Percentiles rank a stretch among this genome's conserved stretches.
Evolutionary conservation across 768 basidiomycete genomes (phyloP).

Genomic region (Cystofilobasidium bisporidii): DNA sequence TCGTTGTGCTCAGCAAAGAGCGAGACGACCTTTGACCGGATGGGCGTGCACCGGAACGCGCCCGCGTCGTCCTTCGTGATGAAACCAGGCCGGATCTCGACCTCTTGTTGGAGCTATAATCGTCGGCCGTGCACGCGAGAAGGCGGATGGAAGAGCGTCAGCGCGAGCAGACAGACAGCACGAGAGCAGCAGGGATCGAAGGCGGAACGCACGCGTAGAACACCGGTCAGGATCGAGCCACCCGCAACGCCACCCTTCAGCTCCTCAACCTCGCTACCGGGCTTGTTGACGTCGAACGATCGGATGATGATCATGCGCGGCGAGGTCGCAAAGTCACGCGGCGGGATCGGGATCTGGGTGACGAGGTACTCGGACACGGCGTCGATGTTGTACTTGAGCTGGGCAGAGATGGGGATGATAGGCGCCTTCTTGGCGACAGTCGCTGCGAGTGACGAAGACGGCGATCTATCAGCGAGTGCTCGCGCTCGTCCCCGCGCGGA

Average conservation of each 20-base stretch:
- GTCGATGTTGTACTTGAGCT: conserved; percentile 97
- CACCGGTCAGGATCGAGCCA: conserved; percentile 86
- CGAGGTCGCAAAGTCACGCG: conserved; percentile 82
- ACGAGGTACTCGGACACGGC: conserved; percentile 98
- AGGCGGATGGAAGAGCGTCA: neutral
- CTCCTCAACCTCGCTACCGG: conserved; percentile 91
- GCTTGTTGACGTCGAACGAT: conserved; percentile 99
- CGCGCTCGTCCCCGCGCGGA: neutral
- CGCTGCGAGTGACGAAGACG: conserved; percentile 45
- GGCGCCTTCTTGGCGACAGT: conserved; percentile 96
- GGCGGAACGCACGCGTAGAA: conserved; percentile 50
- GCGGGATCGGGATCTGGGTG: conserved; percentile 86
- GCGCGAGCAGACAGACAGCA: neutral
- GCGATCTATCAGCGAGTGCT: neutral
- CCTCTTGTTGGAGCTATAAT: conserved; percentile 64
- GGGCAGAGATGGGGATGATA: conserved; percentile 97
- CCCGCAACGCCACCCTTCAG: conserved; percentile 97
- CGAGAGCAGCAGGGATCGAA: neutral
- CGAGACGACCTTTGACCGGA: conserved; percentile 81
- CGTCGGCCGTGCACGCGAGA: neutral
- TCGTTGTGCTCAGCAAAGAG: conserved; percentile 92
- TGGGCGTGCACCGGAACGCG: conserved; percentile 81
- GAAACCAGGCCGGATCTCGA: conserved; percentile 94
- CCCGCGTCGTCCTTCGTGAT: conserved; percentile 90
- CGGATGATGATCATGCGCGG: conserved; percentile 96